Evolutionary conservation across 2,329 filamentous ascomycete genomes (phyloP).

Genomic region (Acrocalymma vagum): DNA sequence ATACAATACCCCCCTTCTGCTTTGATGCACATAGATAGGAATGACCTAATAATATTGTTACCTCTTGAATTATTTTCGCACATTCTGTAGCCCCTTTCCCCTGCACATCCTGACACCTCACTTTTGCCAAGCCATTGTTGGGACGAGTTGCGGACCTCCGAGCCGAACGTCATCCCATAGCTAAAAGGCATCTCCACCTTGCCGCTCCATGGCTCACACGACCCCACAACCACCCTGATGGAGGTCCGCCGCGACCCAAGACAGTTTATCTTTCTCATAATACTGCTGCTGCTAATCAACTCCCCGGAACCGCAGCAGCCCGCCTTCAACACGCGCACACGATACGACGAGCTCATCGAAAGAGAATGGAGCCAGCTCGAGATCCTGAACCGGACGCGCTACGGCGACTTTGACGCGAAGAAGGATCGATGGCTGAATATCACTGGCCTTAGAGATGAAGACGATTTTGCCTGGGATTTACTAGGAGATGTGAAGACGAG

Average conservation of each 20-base stretch:
- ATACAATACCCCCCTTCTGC: constrained; percentile 45
- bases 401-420: constrained; percentile 59
- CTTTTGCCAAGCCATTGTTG: constrained; percentile 17
- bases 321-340: constrained; percentile 39
- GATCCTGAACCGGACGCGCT: constrained; percentile 45
- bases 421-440: constrained; percentile 63
- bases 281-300: constrained; percentile 48
- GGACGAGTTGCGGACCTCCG: constrained; percentile 16
- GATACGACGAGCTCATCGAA: constrained; percentile 57
- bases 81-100: constrained; percentile 7
- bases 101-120: constrained; percentile 5
- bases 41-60: constrained; percentile 45
- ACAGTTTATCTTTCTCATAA: constrained; percentile 46
- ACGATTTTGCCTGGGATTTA: constrained; percentile 81
- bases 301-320: constrained; percentile 45
- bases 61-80: constrained; percentile 11
- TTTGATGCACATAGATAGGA: constrained; percentile 20
- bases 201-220: constrained; percentile 33
- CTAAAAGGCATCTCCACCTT: constrained; percentile 3
- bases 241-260: constrained; percentile 46
- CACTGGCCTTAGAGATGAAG: constrained; percentile 77
- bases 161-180: constrained; percentile 13
- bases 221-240: constrained; percentile 38
- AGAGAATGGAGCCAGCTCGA: constrained; percentile 61
- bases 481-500: constrained; percentile 71